These are phyloP conservation scores for Aleurites moluccanus DNA, from an alignment of 441 rosid genomes.

Conservation along the genomic window DNA sequence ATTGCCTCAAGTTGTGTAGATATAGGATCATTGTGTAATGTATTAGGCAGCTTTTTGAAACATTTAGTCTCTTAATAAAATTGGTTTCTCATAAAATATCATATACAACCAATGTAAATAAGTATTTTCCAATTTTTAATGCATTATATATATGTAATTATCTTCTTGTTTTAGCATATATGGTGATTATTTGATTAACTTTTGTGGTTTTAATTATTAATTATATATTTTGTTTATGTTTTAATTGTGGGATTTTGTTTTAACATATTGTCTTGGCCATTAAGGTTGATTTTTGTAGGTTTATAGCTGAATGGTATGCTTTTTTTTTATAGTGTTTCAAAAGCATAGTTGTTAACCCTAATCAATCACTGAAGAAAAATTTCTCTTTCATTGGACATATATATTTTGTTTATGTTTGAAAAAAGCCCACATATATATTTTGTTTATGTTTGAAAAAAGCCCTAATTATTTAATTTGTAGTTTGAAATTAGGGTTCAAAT, in stretches of 20 bases:
- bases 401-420: too few species aligned
- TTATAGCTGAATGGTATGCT: background rate
- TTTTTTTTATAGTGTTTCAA: background rate
- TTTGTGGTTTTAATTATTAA: background rate
- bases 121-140: too few species aligned
- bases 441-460: background rate
- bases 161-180: too few species aligned
- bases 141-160: too few species aligned
- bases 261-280: background rate
- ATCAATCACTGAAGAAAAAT: background rate
- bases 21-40: too few species aligned
- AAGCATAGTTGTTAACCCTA: background rate
- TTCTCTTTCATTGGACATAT: background rate
- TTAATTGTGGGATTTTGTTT: background rate
- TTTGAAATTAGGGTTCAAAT: background rate
- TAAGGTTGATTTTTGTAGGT: conserved; percentile 4
- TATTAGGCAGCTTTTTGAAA: too few species aligned
- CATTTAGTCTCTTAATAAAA: too few species aligned
- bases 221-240: background rate
- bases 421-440: too few species aligned
- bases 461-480: background rate
- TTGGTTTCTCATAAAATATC: too few species aligned
- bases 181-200: too few species aligned
- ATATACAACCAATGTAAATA: too few species aligned
- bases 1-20: too few species aligned